phyloP scores from a whole-genome alignment of 768 basidiomycete species.

The Agaricus blazei region DNA sequence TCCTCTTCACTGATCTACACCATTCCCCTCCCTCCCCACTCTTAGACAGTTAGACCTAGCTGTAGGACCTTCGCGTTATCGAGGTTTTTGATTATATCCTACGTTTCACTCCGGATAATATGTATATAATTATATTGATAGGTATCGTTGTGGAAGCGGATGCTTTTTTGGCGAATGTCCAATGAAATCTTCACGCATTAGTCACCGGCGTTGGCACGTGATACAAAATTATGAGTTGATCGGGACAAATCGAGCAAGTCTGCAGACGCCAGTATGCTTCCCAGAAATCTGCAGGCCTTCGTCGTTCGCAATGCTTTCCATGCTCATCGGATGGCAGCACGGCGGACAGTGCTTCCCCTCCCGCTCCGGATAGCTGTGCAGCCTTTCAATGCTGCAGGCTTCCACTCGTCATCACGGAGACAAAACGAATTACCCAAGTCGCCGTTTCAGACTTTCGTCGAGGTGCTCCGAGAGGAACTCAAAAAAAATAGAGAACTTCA shows the following conservation, averaged over 20 bases:
- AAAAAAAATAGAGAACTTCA: conserved; percentile 92
- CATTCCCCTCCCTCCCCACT: not conserved
- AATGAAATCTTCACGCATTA: not conserved
- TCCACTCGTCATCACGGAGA: conserved; percentile 64
- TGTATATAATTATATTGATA: too few relatives aligned
- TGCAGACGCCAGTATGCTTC: conserved; percentile 29
- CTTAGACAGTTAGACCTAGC: not conserved
- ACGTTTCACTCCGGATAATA: not conserved
- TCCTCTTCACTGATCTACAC: not conserved
- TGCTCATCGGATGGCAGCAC: conserved; percentile 16
- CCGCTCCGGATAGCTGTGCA: conserved; percentile 35
- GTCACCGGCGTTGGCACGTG: not conserved
- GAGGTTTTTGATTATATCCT: not conserved
- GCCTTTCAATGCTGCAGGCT: conserved; percentile 30
- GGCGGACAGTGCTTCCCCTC: conserved; percentile 23
- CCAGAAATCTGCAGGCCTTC: conserved; percentile 38
- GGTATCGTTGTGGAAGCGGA: too few relatives aligned
- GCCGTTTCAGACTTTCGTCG: conserved; percentile 94
- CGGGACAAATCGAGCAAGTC: conserved; percentile 9
- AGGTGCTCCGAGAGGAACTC: conserved; percentile 88
- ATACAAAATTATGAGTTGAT: conserved; percentile 6
- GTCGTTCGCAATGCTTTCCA: conserved; percentile 29
- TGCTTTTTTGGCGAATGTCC: too few relatives aligned
- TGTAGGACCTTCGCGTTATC: not conserved
- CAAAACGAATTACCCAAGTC: conserved; percentile 75